Evolutionary conservation across 2,329 filamentous ascomycete species (phyloP), one percentile per base, ranked within the genome.

Genomic region (Monosporascus sp.): DNA sequence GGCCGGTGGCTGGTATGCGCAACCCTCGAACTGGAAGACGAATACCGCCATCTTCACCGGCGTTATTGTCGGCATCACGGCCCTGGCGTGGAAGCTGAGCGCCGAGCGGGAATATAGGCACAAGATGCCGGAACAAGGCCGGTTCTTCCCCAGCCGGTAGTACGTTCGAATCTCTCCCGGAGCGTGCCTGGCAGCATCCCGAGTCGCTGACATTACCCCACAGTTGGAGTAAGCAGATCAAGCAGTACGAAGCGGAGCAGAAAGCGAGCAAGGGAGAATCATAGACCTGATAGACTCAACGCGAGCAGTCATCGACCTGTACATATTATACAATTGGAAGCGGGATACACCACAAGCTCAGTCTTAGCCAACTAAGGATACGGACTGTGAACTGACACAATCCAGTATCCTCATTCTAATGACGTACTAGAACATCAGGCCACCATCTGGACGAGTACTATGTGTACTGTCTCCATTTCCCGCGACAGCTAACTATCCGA

Each of bases 1-100:
- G 58, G 81, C 93, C 61, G 94, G 94, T 82, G 94, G 94, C 75
- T 99, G 94, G 94, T 99, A 99, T 76, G 78, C 87, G 52, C 93
- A 96, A 72, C 94, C 94, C 51, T 80, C 83, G 63, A 99, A 99
- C 81, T 99, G 94, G 94, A 94, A 88, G 73, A 76, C 78, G 66
- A 99, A 99, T 79, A 99, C 94, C 5, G 80, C 87, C 52, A 79
- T 94, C 62, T 85, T 91, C 69, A 82, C 83, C 56, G 81, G 77
- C 48, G 81, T 87, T 52, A 77, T 94, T 50, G 61, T 87, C 61
- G 86, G 88, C 59, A 80, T 95, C 62, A 80, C 80, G 45, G 86
- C 80, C 38, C 68, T 86, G 63, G 77, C 80, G 55, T 93, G 83
- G 80, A 88, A 80, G 64, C 67, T 87, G 59, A 91, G 88, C 71